Conservation (phyloP, 108 stramenopile species). For the Cylindrotheca fusiformis region DNA sequence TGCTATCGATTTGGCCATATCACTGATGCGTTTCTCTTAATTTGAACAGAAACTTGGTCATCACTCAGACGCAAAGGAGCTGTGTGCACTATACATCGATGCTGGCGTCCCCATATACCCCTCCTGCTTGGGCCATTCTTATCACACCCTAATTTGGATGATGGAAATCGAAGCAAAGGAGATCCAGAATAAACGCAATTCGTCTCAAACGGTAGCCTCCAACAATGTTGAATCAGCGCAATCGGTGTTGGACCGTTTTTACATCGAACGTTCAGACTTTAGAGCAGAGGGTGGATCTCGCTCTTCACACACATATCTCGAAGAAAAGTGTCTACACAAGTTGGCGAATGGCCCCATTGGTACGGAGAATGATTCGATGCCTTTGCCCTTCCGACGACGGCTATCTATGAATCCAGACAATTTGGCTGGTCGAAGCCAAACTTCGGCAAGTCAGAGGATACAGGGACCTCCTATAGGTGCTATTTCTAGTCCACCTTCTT, state of each 20-base stretch:
- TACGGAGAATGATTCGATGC: neutral
- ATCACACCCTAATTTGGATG: slow-evolving; percentile 71
- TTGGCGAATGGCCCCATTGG: slow-evolving; percentile 5
- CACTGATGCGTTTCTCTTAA: neutral
- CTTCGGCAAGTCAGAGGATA: neutral
- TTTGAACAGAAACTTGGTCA: slow-evolving; percentile 49
- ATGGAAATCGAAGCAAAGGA: slow-evolving; percentile 60
- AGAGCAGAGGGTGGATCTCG: slow-evolving; percentile 13
- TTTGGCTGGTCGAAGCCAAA: neutral
- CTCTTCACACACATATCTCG: slow-evolving; percentile 38
- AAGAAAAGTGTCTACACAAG: slow-evolving; percentile 58
- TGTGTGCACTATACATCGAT: slow-evolving; percentile 62
- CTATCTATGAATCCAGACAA: slow-evolving; percentile 8
- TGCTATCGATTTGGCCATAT: neutral
- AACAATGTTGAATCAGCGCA: neutral
- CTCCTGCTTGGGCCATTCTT: slow-evolving; percentile 58
- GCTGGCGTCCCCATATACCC: slow-evolving; percentile 84
- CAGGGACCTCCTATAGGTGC: neutral
- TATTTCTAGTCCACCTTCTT: neutral
- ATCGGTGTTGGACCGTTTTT: slow-evolving; percentile 16
- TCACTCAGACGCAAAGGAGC: slow-evolving; percentile 74
- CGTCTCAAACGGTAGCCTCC: neutral
- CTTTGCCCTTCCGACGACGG: slow-evolving; percentile 10
- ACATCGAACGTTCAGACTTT: slow-evolving; percentile 15
- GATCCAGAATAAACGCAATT: slow-evolving; percentile 11